Percentiles rank a stretch among this genome's conserved stretches.
phyloP scores from a whole-genome alignment of 177 flowering plant species.

The Vitis hybrid region DNA sequence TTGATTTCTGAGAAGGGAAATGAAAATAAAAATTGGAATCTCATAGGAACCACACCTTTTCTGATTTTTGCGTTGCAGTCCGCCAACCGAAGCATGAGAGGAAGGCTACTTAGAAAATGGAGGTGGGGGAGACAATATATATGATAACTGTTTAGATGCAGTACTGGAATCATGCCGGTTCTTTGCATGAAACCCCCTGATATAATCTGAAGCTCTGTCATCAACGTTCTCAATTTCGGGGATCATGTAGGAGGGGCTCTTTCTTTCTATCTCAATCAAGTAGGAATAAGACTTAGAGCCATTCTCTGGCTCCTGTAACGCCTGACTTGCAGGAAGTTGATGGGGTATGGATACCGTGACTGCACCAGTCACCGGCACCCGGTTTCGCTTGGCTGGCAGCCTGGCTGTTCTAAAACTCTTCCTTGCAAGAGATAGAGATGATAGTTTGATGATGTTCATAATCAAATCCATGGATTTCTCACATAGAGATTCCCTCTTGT shows the following conservation, averaged over 20 bases:
- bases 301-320: conserved; percentile 14
- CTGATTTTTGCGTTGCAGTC: no score
- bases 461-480: conserved; percentile 25
- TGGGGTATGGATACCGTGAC: background rate
- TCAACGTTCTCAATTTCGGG: conserved; percentile 10
- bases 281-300: conserved; percentile 2
- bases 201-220: conserved; percentile 19
- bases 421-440: conserved; percentile 20
- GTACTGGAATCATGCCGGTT: conserved; percentile 8
- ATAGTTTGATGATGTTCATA: conserved; percentile 18
- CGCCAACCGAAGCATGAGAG: background rate
- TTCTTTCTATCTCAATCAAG: background rate
- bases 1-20: no score
- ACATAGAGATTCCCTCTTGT: conserved; percentile 20
- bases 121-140: conserved; percentile 10
- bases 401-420: conserved; percentile 4
- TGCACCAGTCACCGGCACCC: no score
- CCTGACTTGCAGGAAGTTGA: background rate
- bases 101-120: background rate
- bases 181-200: conserved; percentile 23
- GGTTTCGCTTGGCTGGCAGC: background rate
- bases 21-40: no score
- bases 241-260: background rate
- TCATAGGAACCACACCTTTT: no score
- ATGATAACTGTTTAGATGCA: background rate